Conservation (phyloP, 2,329 filamentous ascomycete genomes). For the Cytospora leucostoma region DNA sequence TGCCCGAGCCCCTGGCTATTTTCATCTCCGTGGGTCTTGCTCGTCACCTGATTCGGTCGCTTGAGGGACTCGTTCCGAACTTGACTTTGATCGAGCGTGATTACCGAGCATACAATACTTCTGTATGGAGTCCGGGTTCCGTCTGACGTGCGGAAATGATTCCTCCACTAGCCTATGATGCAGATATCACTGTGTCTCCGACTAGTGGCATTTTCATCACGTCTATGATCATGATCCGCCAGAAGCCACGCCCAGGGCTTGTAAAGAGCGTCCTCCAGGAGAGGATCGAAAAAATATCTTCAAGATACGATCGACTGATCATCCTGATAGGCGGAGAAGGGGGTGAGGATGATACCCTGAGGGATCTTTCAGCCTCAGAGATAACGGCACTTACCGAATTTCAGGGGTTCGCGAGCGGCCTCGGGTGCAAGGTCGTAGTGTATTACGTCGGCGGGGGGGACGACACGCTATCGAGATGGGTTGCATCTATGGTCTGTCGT, state of each 20-base stretch:
- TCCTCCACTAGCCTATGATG: conserved; percentile 54
- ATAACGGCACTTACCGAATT: conserved; percentile 51
- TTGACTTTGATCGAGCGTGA: conserved; percentile 36
- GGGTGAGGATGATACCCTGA: conserved; percentile 43
- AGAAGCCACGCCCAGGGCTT: conserved; percentile 63
- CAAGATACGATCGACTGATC: conserved; percentile 66
- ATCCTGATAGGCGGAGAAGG: conserved; percentile 64
- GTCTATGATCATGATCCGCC: conserved; percentile 70
- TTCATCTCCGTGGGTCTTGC: conserved; percentile 34
- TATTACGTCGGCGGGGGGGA: conserved; percentile 54
- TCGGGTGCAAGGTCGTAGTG: conserved; percentile 43
- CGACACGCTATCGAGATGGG: conserved; percentile 55
- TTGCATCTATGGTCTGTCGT: conserved; percentile 53
- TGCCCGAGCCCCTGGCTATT: conserved; percentile 26
- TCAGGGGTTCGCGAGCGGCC: conserved; percentile 47
- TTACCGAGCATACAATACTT: conserved; percentile 32
- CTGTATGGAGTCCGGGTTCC: conserved; percentile 30
- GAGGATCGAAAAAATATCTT: conserved; percentile 53
- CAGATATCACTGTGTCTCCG: conserved; percentile 73
- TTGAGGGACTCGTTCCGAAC: conserved; percentile 32
- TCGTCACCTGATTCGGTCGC: conserved; percentile 24
- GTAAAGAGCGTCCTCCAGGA: conserved; percentile 52
- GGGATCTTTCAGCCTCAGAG: conserved; percentile 44
- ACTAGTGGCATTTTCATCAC: conserved; percentile 69
- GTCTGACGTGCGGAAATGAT: conserved; percentile 30